Evolutionary conservation across 345 rosid genomes (phyloP).

Genomic region (Salix brachista): DNA sequence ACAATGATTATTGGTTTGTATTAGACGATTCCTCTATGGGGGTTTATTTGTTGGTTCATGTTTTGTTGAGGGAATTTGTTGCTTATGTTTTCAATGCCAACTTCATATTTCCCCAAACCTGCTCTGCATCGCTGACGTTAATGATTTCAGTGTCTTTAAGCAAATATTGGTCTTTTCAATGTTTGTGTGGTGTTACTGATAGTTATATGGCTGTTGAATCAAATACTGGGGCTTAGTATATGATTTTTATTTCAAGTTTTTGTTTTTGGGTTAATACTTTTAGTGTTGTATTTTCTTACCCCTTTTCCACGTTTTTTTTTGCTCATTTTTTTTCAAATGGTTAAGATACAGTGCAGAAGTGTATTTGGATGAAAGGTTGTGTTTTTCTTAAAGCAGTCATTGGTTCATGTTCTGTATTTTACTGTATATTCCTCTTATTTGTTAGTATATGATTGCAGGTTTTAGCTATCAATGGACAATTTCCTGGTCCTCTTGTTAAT

Average conservation of each 20-base stretch:
- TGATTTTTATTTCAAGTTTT: background rate
- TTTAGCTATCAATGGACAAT: constrained; percentile 65
- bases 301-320: background rate
- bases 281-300: background rate
- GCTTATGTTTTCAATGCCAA: background rate
- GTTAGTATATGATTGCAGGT: constrained; percentile 45
- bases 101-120: background rate
- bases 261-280: background rate
- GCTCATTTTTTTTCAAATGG: background rate
- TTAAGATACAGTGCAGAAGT: background rate
- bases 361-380: background rate
- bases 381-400: background rate
- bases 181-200: no score
- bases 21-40: background rate
- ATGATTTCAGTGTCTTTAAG: background rate
- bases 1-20: background rate
- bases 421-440: background rate
- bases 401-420: background rate
- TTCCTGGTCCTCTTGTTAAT: constrained; percentile 75
- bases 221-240: background rate
- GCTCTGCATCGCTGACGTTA: background rate
- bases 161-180: no score
- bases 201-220: no score
- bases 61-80: background rate
- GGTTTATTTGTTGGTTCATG: background rate